These are phyloP conservation scores for Talaromyces marneffei DNA, from an alignment of 2,329 filamentous ascomycete species.

Conservation along the genomic window DNA sequence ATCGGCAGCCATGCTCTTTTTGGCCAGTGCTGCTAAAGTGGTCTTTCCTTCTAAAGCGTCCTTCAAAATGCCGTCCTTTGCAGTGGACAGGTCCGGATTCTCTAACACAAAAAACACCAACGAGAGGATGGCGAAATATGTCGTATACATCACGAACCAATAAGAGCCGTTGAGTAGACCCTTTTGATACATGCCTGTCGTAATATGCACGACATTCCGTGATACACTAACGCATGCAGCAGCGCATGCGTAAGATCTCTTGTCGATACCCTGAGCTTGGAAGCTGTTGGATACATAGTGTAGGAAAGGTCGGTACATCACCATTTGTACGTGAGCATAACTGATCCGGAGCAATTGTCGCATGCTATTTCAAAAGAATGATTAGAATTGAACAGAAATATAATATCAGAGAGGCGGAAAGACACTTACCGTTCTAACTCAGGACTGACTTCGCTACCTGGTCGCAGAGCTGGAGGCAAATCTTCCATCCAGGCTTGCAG, in stretches of 20 bases:
- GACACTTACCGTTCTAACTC: constrained; percentile 67
- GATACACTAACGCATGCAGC: constrained; percentile 61
- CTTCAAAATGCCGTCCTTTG: constrained; percentile 66
- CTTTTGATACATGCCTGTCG: constrained; percentile 57
- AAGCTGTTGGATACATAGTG: constrained; percentile 55
- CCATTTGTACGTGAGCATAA: constrained; percentile 59
- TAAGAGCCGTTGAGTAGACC: constrained; percentile 57
- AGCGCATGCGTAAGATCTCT: constrained; percentile 59
- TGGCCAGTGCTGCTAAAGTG: constrained; percentile 70
- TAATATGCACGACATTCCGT: constrained; percentile 61
- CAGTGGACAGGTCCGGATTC: constrained; percentile 56
- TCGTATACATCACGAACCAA: constrained; percentile 65
- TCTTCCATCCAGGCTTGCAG: constrained; percentile 58
- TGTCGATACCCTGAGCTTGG: constrained; percentile 49
- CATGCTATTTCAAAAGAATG: constrained; percentile 28
- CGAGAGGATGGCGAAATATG: constrained; percentile 61
- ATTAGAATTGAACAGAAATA: neutral
- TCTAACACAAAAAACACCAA: constrained; percentile 60
- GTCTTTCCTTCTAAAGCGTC: constrained; percentile 82
- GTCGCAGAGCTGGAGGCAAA: constrained; percentile 70
- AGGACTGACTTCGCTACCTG: constrained; percentile 67
- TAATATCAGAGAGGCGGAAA: neutral
- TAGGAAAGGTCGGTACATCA: constrained; percentile 60
- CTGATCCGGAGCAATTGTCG: constrained; percentile 58
- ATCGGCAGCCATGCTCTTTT: constrained; percentile 83